phyloP scores from a whole-genome alignment of 352 stramenopile species.

The Bremia lactucae region DNA sequence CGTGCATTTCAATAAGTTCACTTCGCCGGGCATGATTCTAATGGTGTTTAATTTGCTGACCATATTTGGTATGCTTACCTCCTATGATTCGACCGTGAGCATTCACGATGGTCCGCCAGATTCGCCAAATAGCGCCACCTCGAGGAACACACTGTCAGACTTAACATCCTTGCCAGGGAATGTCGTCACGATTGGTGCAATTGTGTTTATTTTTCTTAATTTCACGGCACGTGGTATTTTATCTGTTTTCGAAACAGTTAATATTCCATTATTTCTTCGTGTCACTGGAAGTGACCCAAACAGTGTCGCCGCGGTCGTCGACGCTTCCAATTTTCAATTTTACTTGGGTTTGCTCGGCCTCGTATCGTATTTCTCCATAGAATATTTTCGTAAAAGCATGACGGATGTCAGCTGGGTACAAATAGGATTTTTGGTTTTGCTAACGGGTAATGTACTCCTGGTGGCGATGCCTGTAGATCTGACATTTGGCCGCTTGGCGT shows the following conservation, averaged over 20 bases:
- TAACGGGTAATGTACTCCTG: constrained; percentile 41
- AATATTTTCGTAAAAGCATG: constrained; percentile 52
- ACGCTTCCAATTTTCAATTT: constrained; percentile 68
- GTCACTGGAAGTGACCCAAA: constrained; percentile 41
- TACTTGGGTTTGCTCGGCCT: constrained; percentile 54
- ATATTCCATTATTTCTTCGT: constrained; percentile 60
- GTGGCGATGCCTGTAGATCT: constrained; percentile 28
- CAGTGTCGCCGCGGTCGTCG: constrained; percentile 35
- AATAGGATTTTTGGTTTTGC: constrained; percentile 42
- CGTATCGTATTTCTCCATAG: constrained; percentile 62
- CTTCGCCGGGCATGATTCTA: constrained; percentile 51
- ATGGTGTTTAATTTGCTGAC: constrained; percentile 49
- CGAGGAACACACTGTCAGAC: constrained; percentile 39
- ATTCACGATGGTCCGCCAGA: constrained; percentile 52
- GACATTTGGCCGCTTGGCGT: constrained; percentile 33
- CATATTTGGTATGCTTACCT: constrained; percentile 51
- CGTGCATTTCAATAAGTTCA: constrained; percentile 73
- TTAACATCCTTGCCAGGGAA: constrained; percentile 44
- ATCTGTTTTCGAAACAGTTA: constrained; percentile 72
- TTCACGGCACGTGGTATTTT: constrained; percentile 62
- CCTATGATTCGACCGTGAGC: constrained; percentile 41
- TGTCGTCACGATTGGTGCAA: constrained; percentile 59
- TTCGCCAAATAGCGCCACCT: constrained; percentile 24
- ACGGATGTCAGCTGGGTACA: constrained; percentile 57
- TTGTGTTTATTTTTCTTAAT: constrained; percentile 72